phyloP scores from a whole-genome alignment of 2,329 filamentous ascomycete genomes.

The Paramyrothecium sp. region DNA sequence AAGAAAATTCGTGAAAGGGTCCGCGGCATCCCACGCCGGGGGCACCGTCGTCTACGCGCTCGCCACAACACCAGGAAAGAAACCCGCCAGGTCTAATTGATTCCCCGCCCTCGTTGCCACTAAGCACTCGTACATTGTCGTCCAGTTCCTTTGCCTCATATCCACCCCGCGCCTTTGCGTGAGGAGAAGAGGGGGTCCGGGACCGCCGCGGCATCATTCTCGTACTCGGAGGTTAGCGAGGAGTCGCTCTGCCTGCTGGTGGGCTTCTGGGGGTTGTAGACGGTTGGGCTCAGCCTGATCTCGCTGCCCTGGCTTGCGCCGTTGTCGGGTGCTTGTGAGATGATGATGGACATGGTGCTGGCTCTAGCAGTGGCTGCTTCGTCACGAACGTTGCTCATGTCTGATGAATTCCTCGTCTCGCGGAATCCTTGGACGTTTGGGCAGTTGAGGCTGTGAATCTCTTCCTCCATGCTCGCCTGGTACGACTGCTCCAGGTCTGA shows the following conservation, averaged over 20 bases:
- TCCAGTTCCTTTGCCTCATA: too few species aligned
- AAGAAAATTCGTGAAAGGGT: not conserved
- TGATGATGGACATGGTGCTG: not conserved
- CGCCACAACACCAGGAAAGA: not conserved
- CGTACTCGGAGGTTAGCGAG: not conserved
- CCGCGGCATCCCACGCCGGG: not conserved
- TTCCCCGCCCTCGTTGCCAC: too few species aligned
- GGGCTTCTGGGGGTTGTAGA: slow-evolving; percentile 43
- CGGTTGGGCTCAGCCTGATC: slow-evolving; percentile 47
- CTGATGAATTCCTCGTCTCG: not conserved
- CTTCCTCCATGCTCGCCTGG: slow-evolving; percentile 6
- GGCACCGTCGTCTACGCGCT: not conserved
- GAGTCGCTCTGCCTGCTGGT: slow-evolving; percentile 8
- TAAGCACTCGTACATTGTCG: too few species aligned
- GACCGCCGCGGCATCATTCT: not conserved
- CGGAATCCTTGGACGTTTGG: slow-evolving; percentile 16
- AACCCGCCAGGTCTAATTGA: not conserved
- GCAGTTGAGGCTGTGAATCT: slow-evolving; percentile 36
- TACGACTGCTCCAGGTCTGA: slow-evolving; percentile 22
- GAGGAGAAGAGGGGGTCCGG: slow-evolving; percentile 1
- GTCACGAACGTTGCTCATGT: not conserved
- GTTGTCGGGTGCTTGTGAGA: not conserved
- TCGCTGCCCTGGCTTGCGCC: slow-evolving; percentile 14
- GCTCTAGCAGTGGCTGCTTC: not conserved
- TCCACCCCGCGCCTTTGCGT: slow-evolving; percentile 20